Conservation (phyloP, 2,329 filamentous ascomycete species). For the Penicillium sp. region DNA sequence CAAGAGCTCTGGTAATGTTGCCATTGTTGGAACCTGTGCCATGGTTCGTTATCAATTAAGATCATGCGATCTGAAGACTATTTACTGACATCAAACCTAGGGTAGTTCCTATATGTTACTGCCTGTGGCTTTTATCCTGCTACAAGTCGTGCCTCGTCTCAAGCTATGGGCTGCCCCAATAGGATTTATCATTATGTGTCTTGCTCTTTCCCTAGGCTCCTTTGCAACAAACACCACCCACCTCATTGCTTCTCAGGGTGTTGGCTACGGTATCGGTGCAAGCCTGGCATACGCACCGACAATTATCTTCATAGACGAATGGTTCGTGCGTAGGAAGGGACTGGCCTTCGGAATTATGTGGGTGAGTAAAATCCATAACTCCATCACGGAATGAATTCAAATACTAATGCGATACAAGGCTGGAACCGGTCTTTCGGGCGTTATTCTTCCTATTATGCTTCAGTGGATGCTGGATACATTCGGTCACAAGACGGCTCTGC, state of each 20-base stretch:
- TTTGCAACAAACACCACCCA: constrained; percentile 21
- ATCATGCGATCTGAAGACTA: background rate
- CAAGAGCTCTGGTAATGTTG: constrained; percentile 47
- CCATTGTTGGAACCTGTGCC: constrained; percentile 58
- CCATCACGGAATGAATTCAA: too few relatives aligned
- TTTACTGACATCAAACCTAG: background rate
- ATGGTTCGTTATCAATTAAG: constrained; percentile 11
- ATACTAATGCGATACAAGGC: too few relatives aligned
- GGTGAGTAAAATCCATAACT: too few relatives aligned
- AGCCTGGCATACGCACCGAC: constrained; percentile 49
- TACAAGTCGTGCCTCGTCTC: constrained; percentile 19
- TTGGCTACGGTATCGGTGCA: constrained; percentile 44
- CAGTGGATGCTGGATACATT: constrained; percentile 45
- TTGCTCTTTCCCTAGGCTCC: constrained; percentile 23
- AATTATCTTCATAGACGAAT: constrained; percentile 52
- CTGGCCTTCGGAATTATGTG: constrained; percentile 48
- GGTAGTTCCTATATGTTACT: constrained; percentile 21
- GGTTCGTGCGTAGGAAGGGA: constrained; percentile 49
- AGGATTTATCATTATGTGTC: constrained; percentile 24
- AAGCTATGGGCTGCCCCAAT: constrained; percentile 17
- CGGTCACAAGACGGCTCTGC: constrained; percentile 47
- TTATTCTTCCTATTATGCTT: constrained; percentile 47
- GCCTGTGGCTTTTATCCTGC: constrained; percentile 19
- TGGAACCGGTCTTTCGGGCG: constrained; percentile 39
- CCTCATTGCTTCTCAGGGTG: constrained; percentile 25